Percentiles rank a stretch among this genome's conserved stretches.
phyloP scores from a whole-genome alignment of 768 basidiomycete genomes.

The Lyophyllum shimeji region DNA sequence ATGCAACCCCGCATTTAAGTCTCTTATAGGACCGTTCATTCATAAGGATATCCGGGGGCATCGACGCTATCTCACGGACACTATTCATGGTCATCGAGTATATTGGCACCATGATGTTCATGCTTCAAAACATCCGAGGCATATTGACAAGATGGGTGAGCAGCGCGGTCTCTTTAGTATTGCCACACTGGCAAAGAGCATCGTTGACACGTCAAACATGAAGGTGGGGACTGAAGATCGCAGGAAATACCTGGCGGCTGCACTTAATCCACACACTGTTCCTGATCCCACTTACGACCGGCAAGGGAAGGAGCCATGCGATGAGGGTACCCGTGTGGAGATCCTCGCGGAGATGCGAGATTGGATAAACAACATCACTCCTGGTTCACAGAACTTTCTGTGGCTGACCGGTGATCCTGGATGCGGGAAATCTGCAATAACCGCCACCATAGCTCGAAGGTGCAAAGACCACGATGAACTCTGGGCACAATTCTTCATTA shows the following conservation, averaged over 20 bases:
- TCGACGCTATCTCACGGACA: slow-evolving; percentile 2
- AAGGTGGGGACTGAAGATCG: not conserved
- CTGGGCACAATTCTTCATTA: slow-evolving; percentile 19
- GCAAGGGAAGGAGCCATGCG: slow-evolving; percentile 1
- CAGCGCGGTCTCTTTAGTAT: not conserved
- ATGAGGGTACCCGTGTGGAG: not conserved
- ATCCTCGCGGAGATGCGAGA: not conserved
- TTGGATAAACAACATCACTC: not conserved
- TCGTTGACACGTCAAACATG: not conserved
- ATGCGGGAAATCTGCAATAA: slow-evolving; percentile 9
- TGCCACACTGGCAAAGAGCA: not conserved
- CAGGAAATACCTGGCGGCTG: not conserved
- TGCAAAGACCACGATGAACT: slow-evolving; percentile 5
- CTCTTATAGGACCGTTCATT: not conserved
- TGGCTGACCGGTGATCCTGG: slow-evolving; percentile 7
- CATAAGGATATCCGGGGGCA: not conserved
- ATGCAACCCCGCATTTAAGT: not conserved
- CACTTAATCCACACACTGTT: not conserved
- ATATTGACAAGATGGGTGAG: not conserved
- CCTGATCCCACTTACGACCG: not conserved
- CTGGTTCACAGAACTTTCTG: not conserved
- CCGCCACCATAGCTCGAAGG: slow-evolving; percentile 7
- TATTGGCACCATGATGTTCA: not conserved
- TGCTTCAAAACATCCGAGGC: not conserved
- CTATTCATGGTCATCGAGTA: not conserved